phyloP scores from a whole-genome alignment of 306 rosid genomes.

The Dalbergia cochinchinensis region DNA sequence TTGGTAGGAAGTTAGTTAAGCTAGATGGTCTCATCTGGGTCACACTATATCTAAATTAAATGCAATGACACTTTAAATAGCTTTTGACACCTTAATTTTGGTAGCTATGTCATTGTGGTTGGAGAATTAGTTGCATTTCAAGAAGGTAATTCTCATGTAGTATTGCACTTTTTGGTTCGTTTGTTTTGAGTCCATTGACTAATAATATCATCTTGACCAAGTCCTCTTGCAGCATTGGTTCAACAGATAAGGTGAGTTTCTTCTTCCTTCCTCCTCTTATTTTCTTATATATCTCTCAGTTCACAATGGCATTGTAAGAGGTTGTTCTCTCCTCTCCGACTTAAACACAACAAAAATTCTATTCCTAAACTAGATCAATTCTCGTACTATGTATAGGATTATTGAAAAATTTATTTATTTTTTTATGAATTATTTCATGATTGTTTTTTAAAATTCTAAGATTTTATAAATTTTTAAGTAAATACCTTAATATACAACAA shows the following conservation, averaged over 20 bases:
- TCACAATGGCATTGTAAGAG: too few relatives aligned
- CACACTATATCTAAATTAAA: conserved; percentile 33
- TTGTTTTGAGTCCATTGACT: background rate
- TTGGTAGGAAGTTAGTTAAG: conserved; percentile 31
- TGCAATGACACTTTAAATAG: background rate
- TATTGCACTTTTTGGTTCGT: background rate
- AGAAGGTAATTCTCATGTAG: background rate
- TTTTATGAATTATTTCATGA: too few relatives aligned
- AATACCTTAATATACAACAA: too few relatives aligned
- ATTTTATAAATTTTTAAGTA: too few relatives aligned
- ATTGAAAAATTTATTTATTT: too few relatives aligned
- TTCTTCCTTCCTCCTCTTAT: background rate
- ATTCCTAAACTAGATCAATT: background rate
- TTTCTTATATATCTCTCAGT: too few relatives aligned
- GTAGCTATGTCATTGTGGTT: background rate
- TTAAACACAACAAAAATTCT: too few relatives aligned
- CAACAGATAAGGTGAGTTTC: background rate
- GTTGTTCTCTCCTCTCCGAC: too few relatives aligned
- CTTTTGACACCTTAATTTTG: background rate
- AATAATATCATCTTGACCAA: conserved; percentile 5
- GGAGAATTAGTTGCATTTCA: background rate
- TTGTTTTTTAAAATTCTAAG: too few relatives aligned
- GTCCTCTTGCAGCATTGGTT: background rate
- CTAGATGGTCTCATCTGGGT: background rate
- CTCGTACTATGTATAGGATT: too few relatives aligned